Evolutionary conservation across 805 yeast genomes (phyloP).

Genomic region (Myxozyma neotropica): DNA sequence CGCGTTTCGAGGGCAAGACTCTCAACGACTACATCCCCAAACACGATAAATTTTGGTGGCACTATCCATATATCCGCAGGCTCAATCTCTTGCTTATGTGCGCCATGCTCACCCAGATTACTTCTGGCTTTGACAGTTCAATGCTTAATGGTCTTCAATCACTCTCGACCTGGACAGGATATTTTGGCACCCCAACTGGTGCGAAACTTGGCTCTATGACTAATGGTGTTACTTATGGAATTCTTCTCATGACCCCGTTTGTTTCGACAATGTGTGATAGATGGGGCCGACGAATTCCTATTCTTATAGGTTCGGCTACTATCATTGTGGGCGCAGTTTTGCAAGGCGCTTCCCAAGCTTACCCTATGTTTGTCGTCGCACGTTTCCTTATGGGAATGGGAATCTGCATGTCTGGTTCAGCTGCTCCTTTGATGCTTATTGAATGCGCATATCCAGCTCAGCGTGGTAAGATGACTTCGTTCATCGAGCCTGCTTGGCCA

Average conservation of each 20-base stretch:
- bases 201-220: conserved; percentile 46
- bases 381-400: conserved; percentile 47
- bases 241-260: conserved; percentile 34
- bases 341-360: conserved; percentile 46
- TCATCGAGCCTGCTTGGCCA: conserved; percentile 29
- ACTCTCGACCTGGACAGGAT: conserved; percentile 47
- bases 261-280: conserved; percentile 44
- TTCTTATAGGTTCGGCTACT: conserved; percentile 31
- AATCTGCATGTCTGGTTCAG: neutral
- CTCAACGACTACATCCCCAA: conserved; percentile 31
- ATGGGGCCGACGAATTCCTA: conserved; percentile 47
- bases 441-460: conserved; percentile 24
- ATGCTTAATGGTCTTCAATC: conserved; percentile 57
- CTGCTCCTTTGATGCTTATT: conserved; percentile 10
- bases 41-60: conserved; percentile 43
- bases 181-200: conserved; percentile 48
- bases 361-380: conserved; percentile 46
- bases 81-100: conserved; percentile 48
- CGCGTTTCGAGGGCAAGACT: conserved; percentile 20
- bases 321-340: conserved; percentile 43
- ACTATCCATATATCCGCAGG: conserved; percentile 45
- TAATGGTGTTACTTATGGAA: conserved; percentile 52
- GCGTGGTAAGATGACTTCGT: conserved; percentile 44
- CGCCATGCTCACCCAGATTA: conserved; percentile 52
- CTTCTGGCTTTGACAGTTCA: conserved; percentile 53